Base-by-base conservation (phyloP, 169 alveolate species). In the Eimeria zaria region DNA sequence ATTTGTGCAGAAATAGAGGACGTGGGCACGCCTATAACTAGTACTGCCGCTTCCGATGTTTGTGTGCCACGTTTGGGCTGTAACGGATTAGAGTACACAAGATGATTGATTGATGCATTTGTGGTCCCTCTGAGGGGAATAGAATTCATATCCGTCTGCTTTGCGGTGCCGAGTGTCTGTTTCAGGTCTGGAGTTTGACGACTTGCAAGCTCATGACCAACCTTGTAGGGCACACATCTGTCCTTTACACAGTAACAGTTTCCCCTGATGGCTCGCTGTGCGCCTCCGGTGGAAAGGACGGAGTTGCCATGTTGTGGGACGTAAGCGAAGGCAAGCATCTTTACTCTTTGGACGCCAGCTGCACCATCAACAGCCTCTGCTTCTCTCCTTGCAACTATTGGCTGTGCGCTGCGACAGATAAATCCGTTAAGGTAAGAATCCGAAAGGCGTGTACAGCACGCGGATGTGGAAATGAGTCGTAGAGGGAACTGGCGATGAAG, bases 221-320 rank as follows among this genome's bases (percentile, higher is more conserved):
- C 97, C 98, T 99, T 96, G 99, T 97, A 51, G 99, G 99, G 88
- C 99, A 99, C 98, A 98, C 99, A 20, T 99, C 99, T 53, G 99
- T 98, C 80, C 99, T 99, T 90, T 98, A 99, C 98, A 97, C 99
- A 80, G 99, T 99, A 76, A 98, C 99, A 46, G 98, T 99, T 91
- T 99, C 99, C 36, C 99, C 99, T 9, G 99, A 99, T 95, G 99
- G 99, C 14, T 98, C 99, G 18, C 99, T 99, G 95, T 99, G 99
- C 97, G 99, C 99, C 20, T 99, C 99, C 33, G 99, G 99, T 12
- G 99, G 99, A n/a, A 99, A 99, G 97, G 99, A 99, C 95, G 99
- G 99, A 76, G 99, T 98, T 60, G 99, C 99, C 44, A 98, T 98
- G 98, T 97, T 99, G 89, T 99, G 99, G 99, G 99, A 99, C 95